Percentiles rank a stretch among this genome's conserved stretches.
Conservation (phyloP, 257 asterid genomes). For the Pogostemon cablin region DNA sequence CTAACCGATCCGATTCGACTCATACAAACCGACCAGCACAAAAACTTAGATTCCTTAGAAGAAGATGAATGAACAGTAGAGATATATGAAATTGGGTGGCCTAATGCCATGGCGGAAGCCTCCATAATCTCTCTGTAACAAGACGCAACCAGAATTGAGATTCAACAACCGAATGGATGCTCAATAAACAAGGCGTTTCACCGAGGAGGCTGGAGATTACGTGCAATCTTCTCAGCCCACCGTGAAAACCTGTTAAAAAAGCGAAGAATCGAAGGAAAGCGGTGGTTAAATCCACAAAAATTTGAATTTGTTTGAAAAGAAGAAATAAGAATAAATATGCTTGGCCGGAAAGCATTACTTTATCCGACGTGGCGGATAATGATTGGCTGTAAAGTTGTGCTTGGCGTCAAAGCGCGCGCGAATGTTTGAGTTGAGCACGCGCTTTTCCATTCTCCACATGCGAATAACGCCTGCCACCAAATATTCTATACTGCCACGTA, state of each 20-base stretch:
- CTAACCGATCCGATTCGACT: slow-evolving; percentile 15
- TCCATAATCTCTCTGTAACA: slow-evolving; percentile 33
- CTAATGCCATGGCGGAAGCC: slow-evolving; percentile 38
- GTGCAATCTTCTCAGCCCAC: slow-evolving; percentile 15
- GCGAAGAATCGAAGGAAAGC: background rate
- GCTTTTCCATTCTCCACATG: slow-evolving; percentile 35
- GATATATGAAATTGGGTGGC: slow-evolving; percentile 30
- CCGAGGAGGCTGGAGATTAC: slow-evolving; percentile 28
- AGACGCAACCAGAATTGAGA: too few species aligned
- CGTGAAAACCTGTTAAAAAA: slow-evolving; percentile 6
- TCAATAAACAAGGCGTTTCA: background rate
- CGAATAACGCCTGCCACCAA: slow-evolving; percentile 25
- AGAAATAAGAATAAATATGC: background rate
- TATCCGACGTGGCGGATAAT: slow-evolving; percentile 37
- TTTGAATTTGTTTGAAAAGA: background rate
- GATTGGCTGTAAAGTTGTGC: slow-evolving; percentile 37
- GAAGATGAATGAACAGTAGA: background rate
- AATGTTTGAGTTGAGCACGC: slow-evolving; percentile 44
- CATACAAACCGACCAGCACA: slow-evolving; percentile 15
- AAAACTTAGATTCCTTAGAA: slow-evolving; percentile 7
- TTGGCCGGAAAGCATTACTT: slow-evolving; percentile 6
- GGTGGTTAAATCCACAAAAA: too few species aligned
- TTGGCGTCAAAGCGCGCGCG: slow-evolving; percentile 41
- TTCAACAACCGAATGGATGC: background rate
- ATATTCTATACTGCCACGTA: slow-evolving; percentile 19